Percentiles rank a stretch among this genome's conserved stretches.
Conservation (phyloP, 257 asterid species). For the Hygrophila difformis region DNA sequence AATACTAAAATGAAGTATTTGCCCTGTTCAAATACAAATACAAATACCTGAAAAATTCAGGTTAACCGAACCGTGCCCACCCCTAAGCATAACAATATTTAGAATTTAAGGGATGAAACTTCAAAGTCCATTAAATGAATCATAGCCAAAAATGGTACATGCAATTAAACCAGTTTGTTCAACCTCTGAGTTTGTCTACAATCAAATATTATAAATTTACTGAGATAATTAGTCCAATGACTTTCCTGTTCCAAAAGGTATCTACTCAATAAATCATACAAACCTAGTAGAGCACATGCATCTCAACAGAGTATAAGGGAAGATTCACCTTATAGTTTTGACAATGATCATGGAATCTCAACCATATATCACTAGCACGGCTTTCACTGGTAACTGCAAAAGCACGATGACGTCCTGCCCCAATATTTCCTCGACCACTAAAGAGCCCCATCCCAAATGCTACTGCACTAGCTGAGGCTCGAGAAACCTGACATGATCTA, state of each 20-base stretch:
- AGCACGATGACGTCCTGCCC: slow-evolving; percentile 79
- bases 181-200: slow-evolving; percentile 3
- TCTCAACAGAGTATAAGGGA: slow-evolving; percentile 7
- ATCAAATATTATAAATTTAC: too few species aligned
- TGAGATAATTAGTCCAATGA: too few species aligned
- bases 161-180: too few species aligned
- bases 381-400: slow-evolving; percentile 94
- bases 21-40: too few species aligned
- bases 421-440: slow-evolving; percentile 74
- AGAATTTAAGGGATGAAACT: too few species aligned
- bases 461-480: slow-evolving; percentile 97
- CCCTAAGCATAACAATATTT: too few species aligned
- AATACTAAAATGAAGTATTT: too few species aligned
- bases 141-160: too few species aligned
- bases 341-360: slow-evolving; percentile 96
- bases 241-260: not conserved
- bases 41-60: too few species aligned
- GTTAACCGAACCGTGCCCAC: too few species aligned
- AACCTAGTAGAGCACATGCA: not conserved
- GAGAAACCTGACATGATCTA: slow-evolving; percentile 48
- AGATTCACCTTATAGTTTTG: slow-evolving; percentile 77
- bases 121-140: too few species aligned
- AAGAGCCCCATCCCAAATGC: slow-evolving; percentile 98
- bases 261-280: not conserved
- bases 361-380: slow-evolving; percentile 83